Evolutionary conservation across 129 eudicot genomes (phyloP).

Genomic region (Silybum marianum): DNA sequence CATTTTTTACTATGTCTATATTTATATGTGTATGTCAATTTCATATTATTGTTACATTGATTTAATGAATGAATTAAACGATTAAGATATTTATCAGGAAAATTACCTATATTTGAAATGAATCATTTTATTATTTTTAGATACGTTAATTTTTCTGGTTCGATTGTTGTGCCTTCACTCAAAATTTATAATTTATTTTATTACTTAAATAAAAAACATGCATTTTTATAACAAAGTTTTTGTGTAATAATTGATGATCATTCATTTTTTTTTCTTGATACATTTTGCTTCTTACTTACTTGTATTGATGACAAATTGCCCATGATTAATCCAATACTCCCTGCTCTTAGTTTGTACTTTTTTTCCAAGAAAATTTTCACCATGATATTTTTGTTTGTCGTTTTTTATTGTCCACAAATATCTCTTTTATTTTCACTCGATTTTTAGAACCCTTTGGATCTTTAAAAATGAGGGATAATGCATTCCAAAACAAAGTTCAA

Average conservation of each 20-base stretch:
- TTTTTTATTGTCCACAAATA: background rate
- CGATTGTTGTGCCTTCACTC: background rate
- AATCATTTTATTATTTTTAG: too few relatives aligned
- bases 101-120: too few relatives aligned
- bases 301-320: background rate
- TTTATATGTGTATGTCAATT: background rate
- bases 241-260: background rate
- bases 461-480: background rate
- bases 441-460: background rate
- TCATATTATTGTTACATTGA: background rate
- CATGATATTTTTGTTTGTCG: background rate
- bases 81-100: background rate
- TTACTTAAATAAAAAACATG: background rate
- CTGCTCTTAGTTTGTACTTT: background rate
- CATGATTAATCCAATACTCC: background rate
- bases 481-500: background rate
- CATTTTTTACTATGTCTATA: background rate
- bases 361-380: background rate
- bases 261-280: background rate
- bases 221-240: background rate
- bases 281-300: background rate
- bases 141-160: too few relatives aligned
- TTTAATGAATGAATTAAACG: background rate
- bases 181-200: background rate
- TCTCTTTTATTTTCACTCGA: background rate